Conservation (phyloP, 805 yeast genomes). For the Yarrowia phangngaensis region DNA sequence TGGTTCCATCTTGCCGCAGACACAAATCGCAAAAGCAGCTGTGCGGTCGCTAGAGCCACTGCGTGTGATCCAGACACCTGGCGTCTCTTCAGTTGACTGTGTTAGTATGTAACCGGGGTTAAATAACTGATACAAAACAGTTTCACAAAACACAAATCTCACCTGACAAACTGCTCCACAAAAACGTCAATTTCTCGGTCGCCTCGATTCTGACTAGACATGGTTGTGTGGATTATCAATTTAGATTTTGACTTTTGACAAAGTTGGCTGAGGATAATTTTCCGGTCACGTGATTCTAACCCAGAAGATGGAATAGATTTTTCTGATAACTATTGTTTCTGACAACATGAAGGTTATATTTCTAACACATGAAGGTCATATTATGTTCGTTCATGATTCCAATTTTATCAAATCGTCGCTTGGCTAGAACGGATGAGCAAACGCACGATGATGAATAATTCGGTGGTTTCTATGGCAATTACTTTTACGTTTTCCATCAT, state of each 20-base stretch:
- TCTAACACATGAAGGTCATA: too few relatives aligned
- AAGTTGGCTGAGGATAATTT: conserved; percentile 19
- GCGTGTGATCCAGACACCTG: conserved; percentile 76
- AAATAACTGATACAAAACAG: background rate
- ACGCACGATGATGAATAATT: too few relatives aligned
- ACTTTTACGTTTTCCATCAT: too few relatives aligned
- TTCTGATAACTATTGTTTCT: too few relatives aligned
- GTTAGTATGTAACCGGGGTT: background rate
- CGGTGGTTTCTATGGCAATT: too few relatives aligned
- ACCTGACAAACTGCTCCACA: conserved; percentile 24
- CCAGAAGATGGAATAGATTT: too few relatives aligned
- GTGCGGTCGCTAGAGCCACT: conserved; percentile 84
- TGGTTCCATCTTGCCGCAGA: conserved; percentile 86
- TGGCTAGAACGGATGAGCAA: too few relatives aligned
- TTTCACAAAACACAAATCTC: background rate
- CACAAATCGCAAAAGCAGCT: conserved; percentile 77
- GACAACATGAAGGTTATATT: too few relatives aligned
- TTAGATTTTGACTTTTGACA: conserved; percentile 1
- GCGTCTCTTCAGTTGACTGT: conserved; percentile 60
- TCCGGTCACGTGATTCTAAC: conserved; percentile 14
- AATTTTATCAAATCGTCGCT: too few relatives aligned
- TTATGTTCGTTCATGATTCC: too few relatives aligned
- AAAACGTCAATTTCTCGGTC: conserved; percentile 24
- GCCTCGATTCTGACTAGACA: conserved; percentile 25
- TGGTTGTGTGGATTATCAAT: background rate